Evolutionary conservation across 2,329 filamentous ascomycete genomes (phyloP).

Genomic region (Arthroderma sp.): DNA sequence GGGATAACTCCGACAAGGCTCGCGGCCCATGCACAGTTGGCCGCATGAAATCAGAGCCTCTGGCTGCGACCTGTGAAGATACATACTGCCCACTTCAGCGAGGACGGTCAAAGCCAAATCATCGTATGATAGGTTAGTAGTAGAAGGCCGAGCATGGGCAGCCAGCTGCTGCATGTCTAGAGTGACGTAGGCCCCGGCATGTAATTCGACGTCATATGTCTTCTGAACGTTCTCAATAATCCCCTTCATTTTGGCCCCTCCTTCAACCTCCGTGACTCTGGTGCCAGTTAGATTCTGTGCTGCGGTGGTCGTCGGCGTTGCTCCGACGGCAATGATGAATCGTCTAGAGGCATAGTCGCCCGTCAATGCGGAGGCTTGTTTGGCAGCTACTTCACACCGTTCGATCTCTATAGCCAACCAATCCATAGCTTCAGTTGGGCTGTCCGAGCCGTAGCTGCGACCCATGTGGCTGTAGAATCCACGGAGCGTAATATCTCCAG

Average conservation of each 20-base stretch:
- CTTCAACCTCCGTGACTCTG: conserved; percentile 9
- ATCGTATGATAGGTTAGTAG: conserved; percentile 18
- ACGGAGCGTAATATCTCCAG: conserved; percentile 30
- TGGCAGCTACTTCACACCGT: conserved; percentile 23
- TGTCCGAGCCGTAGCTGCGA: conserved; percentile 50
- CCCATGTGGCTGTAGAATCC: conserved; percentile 63
- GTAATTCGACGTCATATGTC: conserved; percentile 46
- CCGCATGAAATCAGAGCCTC: conserved; percentile 59
- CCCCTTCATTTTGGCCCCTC: conserved; percentile 7
- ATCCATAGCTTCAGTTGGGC: conserved; percentile 44
- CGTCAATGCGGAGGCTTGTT: conserved; percentile 8
- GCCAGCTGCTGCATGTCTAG: conserved; percentile 68
- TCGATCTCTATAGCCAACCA: conserved; percentile 48
- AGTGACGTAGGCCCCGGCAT: conserved; percentile 61
- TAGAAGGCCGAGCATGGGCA: conserved; percentile 44
- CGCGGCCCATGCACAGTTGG: conserved; percentile 54
- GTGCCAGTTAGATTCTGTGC: conserved; percentile 43
- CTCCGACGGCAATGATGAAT: conserved; percentile 54
- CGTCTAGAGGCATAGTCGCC: conserved; percentile 12
- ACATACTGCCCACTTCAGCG: conserved; percentile 56
- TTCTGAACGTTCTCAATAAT: conserved; percentile 7
- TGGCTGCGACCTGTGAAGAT: conserved; percentile 36
- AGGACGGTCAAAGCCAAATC: conserved; percentile 55
- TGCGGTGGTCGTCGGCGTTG: conserved; percentile 58
- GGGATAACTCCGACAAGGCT: conserved; percentile 55